Evolutionary conservation across 2,329 filamentous ascomycete genomes (phyloP), one percentile per base, ranked within the genome.

Genomic region (Alternaria rosae): DNA sequence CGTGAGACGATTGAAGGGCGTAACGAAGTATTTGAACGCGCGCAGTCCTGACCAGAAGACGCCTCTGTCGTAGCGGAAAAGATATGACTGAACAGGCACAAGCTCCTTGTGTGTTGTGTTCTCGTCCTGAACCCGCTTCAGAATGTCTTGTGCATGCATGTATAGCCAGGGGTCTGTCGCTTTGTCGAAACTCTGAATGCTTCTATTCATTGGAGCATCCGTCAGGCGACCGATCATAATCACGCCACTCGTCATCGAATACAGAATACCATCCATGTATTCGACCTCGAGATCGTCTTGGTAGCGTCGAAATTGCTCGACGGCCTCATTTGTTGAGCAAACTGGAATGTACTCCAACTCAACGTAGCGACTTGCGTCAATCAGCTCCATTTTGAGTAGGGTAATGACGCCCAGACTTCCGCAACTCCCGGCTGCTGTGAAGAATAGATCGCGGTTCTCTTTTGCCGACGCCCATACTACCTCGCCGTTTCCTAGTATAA

Each of bases 141-240:
- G 25, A 1, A 76, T 64, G 9, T 67, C 59, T 65, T 87, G 78
- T 1, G 86, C 89, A 66, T 91, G 90, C 3, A 92, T 80, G 62
- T 92, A 93, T 72, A 92, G 92, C 91, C 91, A 93, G 0, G 89
- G 87, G 66, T 93, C 91, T 5, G 75, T 76, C 0, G 85, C 80
- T 11, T 85, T 81, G n/a, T 85, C 85, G 75, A 92, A 91, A 6
- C 71, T 71, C 55, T 79, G 76, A 25, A 74, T 70, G 12, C 56
- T 64, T 9, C 65, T 69, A 6, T 72, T 57, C 0, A 83, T 83
- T 0, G 83, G 62, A 0, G 80, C 72, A 53, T 90, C 81, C 1
- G 84, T 83, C 15, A 91, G 79, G 10, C 81, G 82, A 0, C 91
- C 91, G 0, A 84, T 82, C 73, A 90, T 89, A 44, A 92, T 78